Evolutionary conservation across 1,284 basidiomycete genomes (phyloP).

Genomic region (Xanthoconium separans): DNA sequence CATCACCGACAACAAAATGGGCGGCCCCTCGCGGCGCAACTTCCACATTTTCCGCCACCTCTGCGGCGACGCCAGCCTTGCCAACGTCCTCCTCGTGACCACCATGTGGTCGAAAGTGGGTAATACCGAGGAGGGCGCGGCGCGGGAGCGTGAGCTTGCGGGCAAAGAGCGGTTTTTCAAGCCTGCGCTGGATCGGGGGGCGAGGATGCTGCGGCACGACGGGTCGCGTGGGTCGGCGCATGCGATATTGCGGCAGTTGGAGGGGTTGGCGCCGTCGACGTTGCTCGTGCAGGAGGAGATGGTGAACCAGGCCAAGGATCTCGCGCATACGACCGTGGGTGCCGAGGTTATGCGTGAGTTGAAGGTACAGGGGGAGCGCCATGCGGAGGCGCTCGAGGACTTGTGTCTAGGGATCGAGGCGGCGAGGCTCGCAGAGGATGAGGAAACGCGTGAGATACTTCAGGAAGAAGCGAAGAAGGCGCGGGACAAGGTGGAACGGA

Average conservation of each 20-base stretch:
- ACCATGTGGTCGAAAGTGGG: conserved; percentile 48
- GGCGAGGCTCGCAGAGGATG: conserved; percentile 34
- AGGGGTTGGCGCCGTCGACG: conserved; percentile 27
- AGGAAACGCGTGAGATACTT: conserved; percentile 34
- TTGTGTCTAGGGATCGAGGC: conserved; percentile 37
- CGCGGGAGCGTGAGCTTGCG: conserved; percentile 35
- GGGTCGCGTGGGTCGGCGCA: conserved; percentile 32
- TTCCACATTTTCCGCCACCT: conserved; percentile 49
- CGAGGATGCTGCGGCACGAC: conserved; percentile 38
- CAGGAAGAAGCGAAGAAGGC: conserved; percentile 35
- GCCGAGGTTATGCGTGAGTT: conserved; percentile 36
- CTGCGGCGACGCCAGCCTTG: conserved; percentile 47
- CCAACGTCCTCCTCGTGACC: conserved; percentile 47
- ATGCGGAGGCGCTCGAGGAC: conserved; percentile 32
- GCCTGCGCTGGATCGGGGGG: conserved; percentile 40
- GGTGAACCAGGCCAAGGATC: conserved; percentile 37
- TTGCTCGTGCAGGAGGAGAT: conserved; percentile 42
- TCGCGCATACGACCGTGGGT: conserved; percentile 40
- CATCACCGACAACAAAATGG: conserved; percentile 49
- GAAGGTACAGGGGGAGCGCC: conserved; percentile 30
- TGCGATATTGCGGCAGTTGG: conserved; percentile 31
- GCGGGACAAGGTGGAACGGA: conserved; percentile 24
- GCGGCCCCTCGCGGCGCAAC: conserved; percentile 47
- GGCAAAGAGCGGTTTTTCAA: conserved; percentile 40
- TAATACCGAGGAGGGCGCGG: conserved; percentile 30